Evolutionary conservation across 2,329 filamentous ascomycete species (phyloP).

Genomic region (Fusarium transvaalense): DNA sequence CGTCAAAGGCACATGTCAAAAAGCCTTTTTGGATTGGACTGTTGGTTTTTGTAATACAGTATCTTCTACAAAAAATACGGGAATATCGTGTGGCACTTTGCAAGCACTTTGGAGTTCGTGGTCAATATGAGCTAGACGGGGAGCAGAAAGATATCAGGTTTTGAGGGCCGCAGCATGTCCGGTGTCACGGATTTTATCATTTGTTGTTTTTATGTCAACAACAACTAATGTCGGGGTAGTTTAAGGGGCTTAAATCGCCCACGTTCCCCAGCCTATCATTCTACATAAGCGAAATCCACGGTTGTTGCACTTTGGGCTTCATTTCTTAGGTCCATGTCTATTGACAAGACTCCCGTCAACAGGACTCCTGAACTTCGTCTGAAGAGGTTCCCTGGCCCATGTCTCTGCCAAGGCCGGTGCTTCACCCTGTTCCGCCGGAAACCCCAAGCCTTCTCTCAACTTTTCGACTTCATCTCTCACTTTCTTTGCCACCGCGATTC

Average conservation of each 20-base stretch:
- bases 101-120: constrained; percentile 44
- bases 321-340: constrained; percentile 48
- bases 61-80: constrained; percentile 9
- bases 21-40: constrained; percentile 15
- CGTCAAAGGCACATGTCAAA: constrained; percentile 1
- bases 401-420: constrained; percentile 83
- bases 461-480: constrained; percentile 85
- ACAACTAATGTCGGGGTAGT: constrained; percentile 37
- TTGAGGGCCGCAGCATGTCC: constrained; percentile 22
- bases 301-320: constrained; percentile 20
- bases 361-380: constrained; percentile 64
- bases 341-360: constrained; percentile 67
- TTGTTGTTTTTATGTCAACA: constrained; percentile 14
- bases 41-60: constrained; percentile 17
- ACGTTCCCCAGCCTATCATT: constrained; percentile 19
- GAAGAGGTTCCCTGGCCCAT: constrained; percentile 70
- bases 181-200: constrained; percentile 18
- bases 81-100: constrained; percentile 27
- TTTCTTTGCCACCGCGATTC: constrained; percentile 83
- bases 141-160: constrained; percentile 36
- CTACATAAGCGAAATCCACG: constrained; percentile 35
- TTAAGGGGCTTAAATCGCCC: constrained; percentile 15
- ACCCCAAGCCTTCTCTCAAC: constrained; percentile 77
- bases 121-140: constrained; percentile 43
- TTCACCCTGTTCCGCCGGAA: constrained; percentile 81